phyloP scores from a whole-genome alignment of 768 basidiomycete genomes.

The Lactarius vividus region DNA sequence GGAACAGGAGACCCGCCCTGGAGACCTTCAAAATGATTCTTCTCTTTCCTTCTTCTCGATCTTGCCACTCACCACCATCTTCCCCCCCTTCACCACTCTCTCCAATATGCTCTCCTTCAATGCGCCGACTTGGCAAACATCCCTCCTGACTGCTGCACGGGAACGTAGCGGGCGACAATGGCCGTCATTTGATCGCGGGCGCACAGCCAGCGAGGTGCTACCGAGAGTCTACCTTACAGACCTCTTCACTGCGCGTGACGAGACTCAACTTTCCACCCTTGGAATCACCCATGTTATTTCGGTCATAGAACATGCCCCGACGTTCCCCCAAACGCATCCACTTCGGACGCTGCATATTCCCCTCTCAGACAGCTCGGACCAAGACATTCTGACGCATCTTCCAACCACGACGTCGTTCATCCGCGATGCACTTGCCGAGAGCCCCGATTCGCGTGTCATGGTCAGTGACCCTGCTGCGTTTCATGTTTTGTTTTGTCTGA shows the following conservation, averaged over 20 bases:
- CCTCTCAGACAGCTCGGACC: slow-evolving; percentile 41
- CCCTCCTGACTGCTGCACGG: slow-evolving; percentile 14
- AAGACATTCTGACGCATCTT: slow-evolving; percentile 46
- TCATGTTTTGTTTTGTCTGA: not conserved
- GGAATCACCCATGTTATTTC: slow-evolving; percentile 75
- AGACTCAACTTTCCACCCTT: slow-evolving; percentile 46
- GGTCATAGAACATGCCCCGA: slow-evolving; percentile 51
- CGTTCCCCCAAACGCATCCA: slow-evolving; percentile 21
- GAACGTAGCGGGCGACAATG: slow-evolving; percentile 6
- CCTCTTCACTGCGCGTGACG: slow-evolving; percentile 50
- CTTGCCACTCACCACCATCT: not conserved
- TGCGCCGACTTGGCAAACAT: slow-evolving; percentile 14
- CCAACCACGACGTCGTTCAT: slow-evolving; percentile 52
- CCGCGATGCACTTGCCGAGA: slow-evolving; percentile 43
- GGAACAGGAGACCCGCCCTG: not conserved
- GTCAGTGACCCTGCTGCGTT: slow-evolving; percentile 35
- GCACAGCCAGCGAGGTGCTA: slow-evolving; percentile 36
- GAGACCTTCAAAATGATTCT: slow-evolving; percentile 3
- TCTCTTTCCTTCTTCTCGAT: not conserved
- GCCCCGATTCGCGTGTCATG: slow-evolving; percentile 45
- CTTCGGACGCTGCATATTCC: slow-evolving; percentile 54
- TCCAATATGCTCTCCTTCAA: slow-evolving; percentile 19
- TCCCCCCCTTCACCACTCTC: not conserved
- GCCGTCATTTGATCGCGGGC: not conserved
- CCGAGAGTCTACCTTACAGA: slow-evolving; percentile 63